phyloP scores from a whole-genome alignment of 2,329 filamentous ascomycete genomes.

The Blumeria graminis region DNA sequence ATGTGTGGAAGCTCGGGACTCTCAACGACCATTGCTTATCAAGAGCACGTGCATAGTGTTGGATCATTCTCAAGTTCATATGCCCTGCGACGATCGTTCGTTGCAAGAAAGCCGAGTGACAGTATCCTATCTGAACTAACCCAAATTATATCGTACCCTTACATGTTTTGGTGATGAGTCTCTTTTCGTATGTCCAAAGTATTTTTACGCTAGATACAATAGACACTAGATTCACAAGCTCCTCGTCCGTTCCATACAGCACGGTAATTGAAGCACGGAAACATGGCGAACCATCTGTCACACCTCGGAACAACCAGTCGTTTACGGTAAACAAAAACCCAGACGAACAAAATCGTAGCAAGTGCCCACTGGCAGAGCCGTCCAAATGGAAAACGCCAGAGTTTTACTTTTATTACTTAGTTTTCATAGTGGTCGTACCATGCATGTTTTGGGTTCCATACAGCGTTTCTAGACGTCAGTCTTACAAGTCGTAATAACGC shows the following conservation, averaged over 20 bases:
- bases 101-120: no score
- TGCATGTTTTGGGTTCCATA: conserved; percentile 83
- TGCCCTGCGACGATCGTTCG: no score
- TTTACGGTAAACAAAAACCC: no score
- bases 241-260: conserved; percentile 43
- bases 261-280: conserved; percentile 26
- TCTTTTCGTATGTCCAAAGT: conserved; percentile 20
- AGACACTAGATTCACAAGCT: conserved; percentile 47
- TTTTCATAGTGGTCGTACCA: conserved; percentile 43
- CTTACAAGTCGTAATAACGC: not conserved
- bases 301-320: conserved; percentile 11
- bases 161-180: conserved; percentile 12
- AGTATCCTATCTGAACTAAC: no score
- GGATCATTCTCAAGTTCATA: no score
- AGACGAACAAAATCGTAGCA: conserved; percentile 17
- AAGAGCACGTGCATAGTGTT: no score
- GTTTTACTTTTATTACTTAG: conserved; percentile 57
- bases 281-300: conserved; percentile 15
- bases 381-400: conserved; percentile 72
- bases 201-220: conserved; percentile 45
- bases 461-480: conserved; percentile 58
- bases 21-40: no score
- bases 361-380: conserved; percentile 25
- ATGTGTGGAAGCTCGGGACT: no score
- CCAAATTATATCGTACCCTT: not conserved